These are phyloP conservation scores for Salix viminalis DNA, from an alignment of 345 rosid species.

Conservation along the genomic window DNA sequence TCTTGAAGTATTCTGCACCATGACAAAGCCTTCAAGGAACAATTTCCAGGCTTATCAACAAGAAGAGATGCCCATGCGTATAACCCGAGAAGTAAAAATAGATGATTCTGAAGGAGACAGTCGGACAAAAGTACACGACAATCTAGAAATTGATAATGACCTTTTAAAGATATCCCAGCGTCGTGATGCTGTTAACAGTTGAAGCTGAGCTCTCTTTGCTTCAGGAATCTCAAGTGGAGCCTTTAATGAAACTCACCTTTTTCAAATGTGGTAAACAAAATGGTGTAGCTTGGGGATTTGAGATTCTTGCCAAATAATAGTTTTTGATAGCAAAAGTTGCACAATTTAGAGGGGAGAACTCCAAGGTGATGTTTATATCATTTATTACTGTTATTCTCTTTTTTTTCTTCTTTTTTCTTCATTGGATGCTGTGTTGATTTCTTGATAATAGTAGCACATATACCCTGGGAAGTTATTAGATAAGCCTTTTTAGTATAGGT, in stretches of 20 bases:
- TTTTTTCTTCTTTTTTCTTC: not conserved
- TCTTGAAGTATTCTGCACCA: conserved; percentile 40
- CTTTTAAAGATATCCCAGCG: conserved; percentile 48
- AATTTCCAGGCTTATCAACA: conserved; percentile 32
- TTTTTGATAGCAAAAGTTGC: not conserved
- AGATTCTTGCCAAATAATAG: not conserved
- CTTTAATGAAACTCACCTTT: not conserved
- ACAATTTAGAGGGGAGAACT: conserved; percentile 1
- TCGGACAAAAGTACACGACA: conserved; percentile 43
- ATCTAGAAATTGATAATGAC: conserved; percentile 42
- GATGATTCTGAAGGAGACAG: conserved; percentile 13
- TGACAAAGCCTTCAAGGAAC: conserved; percentile 35
- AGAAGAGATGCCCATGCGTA: conserved; percentile 15
- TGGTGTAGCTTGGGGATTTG: not conserved
- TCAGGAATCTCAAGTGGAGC: not conserved
- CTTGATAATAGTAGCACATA: not conserved
- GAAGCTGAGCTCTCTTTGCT: not conserved
- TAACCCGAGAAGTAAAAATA: conserved; percentile 11
- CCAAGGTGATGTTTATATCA: conserved; percentile 2
- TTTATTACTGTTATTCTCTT: not conserved
- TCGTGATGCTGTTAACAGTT: conserved; percentile 15
- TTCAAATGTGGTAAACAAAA: not conserved
- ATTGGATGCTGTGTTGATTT: conserved; percentile 4
- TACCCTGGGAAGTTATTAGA: not conserved
- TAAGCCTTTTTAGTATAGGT: not conserved